Percentiles rank a stretch among this genome's conserved stretches.
Evolutionary conservation across 495 filamentous ascomycete species (phyloP).

Genomic region (Aspergillus haitiensis): DNA sequence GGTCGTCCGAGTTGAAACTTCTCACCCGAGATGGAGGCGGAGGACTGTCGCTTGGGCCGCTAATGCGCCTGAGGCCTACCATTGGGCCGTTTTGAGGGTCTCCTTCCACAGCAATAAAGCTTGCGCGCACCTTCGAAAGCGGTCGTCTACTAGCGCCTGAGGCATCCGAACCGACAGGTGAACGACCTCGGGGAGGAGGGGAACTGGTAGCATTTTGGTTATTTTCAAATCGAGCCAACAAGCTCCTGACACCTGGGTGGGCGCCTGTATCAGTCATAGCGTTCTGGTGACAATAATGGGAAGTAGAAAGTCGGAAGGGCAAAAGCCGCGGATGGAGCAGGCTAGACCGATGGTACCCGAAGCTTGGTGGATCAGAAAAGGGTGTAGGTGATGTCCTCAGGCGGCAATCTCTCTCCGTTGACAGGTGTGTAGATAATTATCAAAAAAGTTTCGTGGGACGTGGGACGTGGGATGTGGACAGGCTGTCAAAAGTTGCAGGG

Average conservation of each 20-base stretch:
- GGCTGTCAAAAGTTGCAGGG: neutral
- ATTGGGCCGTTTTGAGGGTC: slow-evolving; percentile 35
- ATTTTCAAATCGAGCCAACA: slow-evolving; percentile 88
- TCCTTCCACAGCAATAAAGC: slow-evolving; percentile 76
- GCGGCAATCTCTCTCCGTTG: neutral
- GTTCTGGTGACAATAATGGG: neutral
- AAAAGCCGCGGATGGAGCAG: slow-evolving; percentile 1
- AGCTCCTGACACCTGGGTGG: slow-evolving; percentile 62
- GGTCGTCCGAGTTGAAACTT: slow-evolving; percentile 37
- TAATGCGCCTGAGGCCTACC: slow-evolving; percentile 40
- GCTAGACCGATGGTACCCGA: slow-evolving; percentile 7
- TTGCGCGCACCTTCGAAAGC: slow-evolving; percentile 77
- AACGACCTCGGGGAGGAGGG: slow-evolving; percentile 72
- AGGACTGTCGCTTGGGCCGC: slow-evolving; percentile 36
- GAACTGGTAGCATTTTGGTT: slow-evolving; percentile 53
- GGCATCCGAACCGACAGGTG: slow-evolving; percentile 56
- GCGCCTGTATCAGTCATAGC: slow-evolving; percentile 52
- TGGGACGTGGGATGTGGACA: slow-evolving; percentile 3
- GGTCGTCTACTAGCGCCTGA: slow-evolving; percentile 52
- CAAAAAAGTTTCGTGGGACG: neutral
- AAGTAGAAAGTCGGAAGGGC: slow-evolving; percentile 5
- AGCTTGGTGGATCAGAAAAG: slow-evolving; percentile 2
- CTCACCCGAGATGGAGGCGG: slow-evolving; percentile 34
- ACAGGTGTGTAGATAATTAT: neutral
- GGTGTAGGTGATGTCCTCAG: neutral